These are phyloP conservation scores for Boechera divaricarpa DNA, from an alignment of 345 rosid genomes.

Conservation along the genomic window DNA sequence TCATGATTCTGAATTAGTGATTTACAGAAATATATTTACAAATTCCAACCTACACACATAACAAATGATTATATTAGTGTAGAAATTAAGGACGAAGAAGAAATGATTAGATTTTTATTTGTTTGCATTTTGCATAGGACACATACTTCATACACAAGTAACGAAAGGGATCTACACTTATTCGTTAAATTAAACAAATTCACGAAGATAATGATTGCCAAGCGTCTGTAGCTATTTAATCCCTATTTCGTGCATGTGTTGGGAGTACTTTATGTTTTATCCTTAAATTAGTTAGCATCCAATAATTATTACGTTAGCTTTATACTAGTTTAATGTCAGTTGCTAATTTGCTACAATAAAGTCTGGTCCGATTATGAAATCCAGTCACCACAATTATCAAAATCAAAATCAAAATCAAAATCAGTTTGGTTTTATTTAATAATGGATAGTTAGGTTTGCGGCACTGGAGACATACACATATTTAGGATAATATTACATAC, in stretches of 20 bases:
- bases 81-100: not conserved
- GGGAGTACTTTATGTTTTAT: not conserved
- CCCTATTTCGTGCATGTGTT: no score
- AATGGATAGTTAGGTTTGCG: conserved; percentile 33
- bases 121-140: conserved; percentile 20
- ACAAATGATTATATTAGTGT: not conserved
- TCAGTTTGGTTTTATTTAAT: conserved; percentile 10
- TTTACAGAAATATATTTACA: not conserved
- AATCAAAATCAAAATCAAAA: conserved; percentile 14
- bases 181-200: conserved; percentile 13
- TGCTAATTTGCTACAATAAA: conserved; percentile 28
- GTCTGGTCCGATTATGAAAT: conserved; percentile 18
- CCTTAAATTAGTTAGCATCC: not conserved
- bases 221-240: conserved; percentile 11
- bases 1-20: conserved; percentile 2
- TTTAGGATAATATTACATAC: conserved; percentile 14
- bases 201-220: conserved; percentile 30
- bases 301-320: not conserved
- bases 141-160: conserved; percentile 32
- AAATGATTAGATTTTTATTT: conserved; percentile 5
- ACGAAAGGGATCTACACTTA: conserved; percentile 24
- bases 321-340: not conserved
- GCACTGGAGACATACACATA: conserved; percentile 15
- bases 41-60: not conserved
- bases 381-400: conserved; percentile 18